Conservation (phyloP, 306 rosid species). For the Dalbergia cultrata region DNA sequence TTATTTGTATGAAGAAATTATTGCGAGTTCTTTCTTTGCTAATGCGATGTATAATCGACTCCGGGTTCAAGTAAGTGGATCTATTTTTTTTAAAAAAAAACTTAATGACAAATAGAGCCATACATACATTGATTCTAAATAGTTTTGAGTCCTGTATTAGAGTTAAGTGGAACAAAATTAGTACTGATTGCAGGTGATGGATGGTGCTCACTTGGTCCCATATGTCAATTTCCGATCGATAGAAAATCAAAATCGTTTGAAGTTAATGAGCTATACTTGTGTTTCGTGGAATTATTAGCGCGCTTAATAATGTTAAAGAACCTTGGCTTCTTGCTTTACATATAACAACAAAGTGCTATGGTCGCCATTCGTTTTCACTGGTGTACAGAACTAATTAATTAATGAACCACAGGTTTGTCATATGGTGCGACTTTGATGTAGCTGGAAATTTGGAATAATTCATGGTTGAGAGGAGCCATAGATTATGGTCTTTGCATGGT, state of each 20-base stretch:
- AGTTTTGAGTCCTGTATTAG: too few relatives aligned
- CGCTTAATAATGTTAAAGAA: neutral
- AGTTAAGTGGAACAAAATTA: too few relatives aligned
- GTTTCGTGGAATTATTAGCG: neutral
- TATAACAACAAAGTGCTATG: neutral
- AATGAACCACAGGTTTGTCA: neutral
- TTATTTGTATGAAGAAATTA: neutral
- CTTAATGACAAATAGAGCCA: too few relatives aligned
- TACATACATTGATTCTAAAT: too few relatives aligned
- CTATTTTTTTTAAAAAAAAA: too few relatives aligned
- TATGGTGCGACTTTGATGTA: neutral
- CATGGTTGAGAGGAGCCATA: neutral
- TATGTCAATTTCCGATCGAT: neutral
- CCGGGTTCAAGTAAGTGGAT: neutral
- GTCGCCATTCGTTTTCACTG: conserved; percentile 2
- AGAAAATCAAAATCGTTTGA: neutral
- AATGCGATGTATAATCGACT: neutral
- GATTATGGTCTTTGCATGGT: neutral
- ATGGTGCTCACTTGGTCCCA: neutral
- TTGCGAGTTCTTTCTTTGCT: neutral
- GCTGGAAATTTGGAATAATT: neutral
- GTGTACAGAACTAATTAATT: neutral
- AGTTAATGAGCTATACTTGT: neutral
- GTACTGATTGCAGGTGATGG: neutral
- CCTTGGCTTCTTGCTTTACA: neutral